Percentiles rank a stretch among this genome's conserved stretches.
These are phyloP conservation scores for Fusarium chlamydosporum DNA, from an alignment of 2,329 filamentous ascomycete species.

Conservation along the genomic window DNA sequence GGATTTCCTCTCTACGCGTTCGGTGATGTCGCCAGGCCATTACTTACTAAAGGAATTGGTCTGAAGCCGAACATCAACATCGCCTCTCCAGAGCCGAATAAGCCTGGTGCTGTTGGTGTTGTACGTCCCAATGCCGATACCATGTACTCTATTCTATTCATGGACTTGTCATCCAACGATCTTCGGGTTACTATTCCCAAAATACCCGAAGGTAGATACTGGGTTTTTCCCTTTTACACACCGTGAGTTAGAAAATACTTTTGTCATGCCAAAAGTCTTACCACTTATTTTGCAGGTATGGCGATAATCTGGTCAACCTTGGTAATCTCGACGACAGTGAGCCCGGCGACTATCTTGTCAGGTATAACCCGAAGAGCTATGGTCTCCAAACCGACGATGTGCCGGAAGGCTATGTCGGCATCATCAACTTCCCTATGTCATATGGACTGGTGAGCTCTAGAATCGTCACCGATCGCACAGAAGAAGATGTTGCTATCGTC, in stretches of 20 bases:
- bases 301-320: not conserved
- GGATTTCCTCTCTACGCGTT: slow-evolving; percentile 6
- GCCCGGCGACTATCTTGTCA: not conserved
- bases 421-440: slow-evolving; percentile 1
- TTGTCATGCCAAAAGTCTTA: fast-evolving
- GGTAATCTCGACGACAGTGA: not conserved
- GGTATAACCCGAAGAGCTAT: not conserved
- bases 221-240: slow-evolving; percentile 1
- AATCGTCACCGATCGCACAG: not conserved
- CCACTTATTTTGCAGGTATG: not conserved
- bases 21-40: not conserved
- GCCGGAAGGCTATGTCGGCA: not conserved
- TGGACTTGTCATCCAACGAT: not conserved
- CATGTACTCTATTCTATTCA: not conserved
- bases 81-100: not conserved
- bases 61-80: not conserved
- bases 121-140: not conserved
- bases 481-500: not conserved
- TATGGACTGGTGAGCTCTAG: not conserved
- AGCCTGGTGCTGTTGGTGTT: not conserved
- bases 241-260: not conserved
- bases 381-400: not conserved
- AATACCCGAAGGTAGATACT: not conserved
- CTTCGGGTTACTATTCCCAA: slow-evolving; percentile 1
- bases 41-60: not conserved